Conservation (phyloP, 805 yeast species). For the Ogataea siamensis region DNA sequence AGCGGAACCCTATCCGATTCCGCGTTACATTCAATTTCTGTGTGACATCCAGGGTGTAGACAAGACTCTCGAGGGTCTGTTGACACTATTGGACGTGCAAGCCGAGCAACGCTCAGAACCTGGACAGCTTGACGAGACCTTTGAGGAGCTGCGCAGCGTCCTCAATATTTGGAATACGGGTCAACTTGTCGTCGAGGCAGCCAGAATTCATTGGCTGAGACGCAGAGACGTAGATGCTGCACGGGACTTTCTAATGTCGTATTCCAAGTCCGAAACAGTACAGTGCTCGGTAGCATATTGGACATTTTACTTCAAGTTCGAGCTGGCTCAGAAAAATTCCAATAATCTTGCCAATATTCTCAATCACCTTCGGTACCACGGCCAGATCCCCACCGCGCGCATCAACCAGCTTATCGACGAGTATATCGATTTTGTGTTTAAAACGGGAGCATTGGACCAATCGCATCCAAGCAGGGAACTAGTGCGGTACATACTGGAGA, state of each 20-base stretch:
- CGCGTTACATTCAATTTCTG: conserved; percentile 19
- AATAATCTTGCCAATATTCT: conserved; percentile 45
- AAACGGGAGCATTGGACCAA: conserved; percentile 26
- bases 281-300: conserved; percentile 50
- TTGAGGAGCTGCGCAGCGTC: conserved; percentile 15
- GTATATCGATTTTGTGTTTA: conserved; percentile 38
- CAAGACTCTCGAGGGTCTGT: conserved; percentile 12
- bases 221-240: conserved; percentile 22
- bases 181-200: conserved; percentile 30
- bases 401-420: conserved; percentile 43
- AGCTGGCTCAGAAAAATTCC: conserved; percentile 43
- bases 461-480: conserved; percentile 25
- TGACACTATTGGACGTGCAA: conserved; percentile 17
- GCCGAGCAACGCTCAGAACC: not conserved
- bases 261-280: conserved; percentile 33
- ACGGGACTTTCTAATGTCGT: conserved; percentile 27
- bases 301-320: conserved; percentile 55
- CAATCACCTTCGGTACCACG: conserved; percentile 41
- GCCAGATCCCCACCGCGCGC: conserved; percentile 46
- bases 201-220: conserved; percentile 27
- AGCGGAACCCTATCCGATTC: conserved; percentile 15
- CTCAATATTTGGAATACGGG: conserved; percentile 27
- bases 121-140: conserved; percentile 11
- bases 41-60: conserved; percentile 11
- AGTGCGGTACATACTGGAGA: conserved; percentile 29